phyloP scores from a whole-genome alignment of 2,329 filamentous ascomycete genomes.

The Aspergillus cejpii region DNA sequence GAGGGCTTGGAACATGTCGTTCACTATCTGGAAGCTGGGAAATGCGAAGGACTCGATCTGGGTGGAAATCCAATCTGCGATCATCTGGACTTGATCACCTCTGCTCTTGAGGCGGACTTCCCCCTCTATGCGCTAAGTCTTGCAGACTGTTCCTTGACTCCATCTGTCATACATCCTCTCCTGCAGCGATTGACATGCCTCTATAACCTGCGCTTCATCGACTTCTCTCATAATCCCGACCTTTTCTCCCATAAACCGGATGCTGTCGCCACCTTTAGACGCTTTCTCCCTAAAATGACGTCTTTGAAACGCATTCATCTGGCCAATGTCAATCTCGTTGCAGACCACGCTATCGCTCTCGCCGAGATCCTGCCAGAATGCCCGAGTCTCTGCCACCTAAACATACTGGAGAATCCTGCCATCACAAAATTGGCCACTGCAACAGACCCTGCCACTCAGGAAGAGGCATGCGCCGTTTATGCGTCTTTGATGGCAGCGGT shows the following conservation, averaged over 20 bases:
- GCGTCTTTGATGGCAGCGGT: conserved; percentile 85
- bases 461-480: conserved; percentile 90
- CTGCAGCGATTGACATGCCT: conserved; percentile 67
- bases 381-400: conserved; percentile 73
- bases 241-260: conserved; percentile 70
- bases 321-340: conserved; percentile 71
- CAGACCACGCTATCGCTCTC: conserved; percentile 83
- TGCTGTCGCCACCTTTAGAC: conserved; percentile 66
- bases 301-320: conserved; percentile 79
- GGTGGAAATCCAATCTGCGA: conserved; percentile 70
- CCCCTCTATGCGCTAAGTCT: conserved; percentile 76
- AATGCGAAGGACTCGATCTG: conserved; percentile 82
- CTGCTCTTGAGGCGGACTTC: conserved; percentile 40
- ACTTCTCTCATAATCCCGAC: conserved; percentile 80
- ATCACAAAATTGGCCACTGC: conserved; percentile 64
- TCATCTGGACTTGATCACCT: conserved; percentile 41
- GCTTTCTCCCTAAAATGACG: conserved; percentile 74
- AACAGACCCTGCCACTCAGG: conserved; percentile 70
- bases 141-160: conserved; percentile 74
- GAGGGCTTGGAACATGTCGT: conserved; percentile 70
- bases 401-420: conserved; percentile 68
- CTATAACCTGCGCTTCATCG: conserved; percentile 74
- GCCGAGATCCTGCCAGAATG: conserved; percentile 86
- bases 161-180: conserved; percentile 64
- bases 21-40: conserved; percentile 65